Base-by-base conservation (phyloP, 2,329 filamentous ascomycete genomes). In the Microcera coccophila region DNA sequence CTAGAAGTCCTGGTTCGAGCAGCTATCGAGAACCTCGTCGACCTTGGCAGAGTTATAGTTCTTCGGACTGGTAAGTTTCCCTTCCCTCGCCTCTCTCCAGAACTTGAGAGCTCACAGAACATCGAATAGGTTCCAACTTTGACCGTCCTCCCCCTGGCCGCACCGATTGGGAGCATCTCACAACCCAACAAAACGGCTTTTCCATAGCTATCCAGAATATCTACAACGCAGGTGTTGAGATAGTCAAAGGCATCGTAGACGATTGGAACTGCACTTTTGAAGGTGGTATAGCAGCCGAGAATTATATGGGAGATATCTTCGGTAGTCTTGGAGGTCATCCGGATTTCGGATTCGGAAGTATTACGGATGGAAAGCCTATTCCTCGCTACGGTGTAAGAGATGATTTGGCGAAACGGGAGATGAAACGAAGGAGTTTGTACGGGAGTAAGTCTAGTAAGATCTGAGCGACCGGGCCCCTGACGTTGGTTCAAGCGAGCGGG, bases 301-400 rank as follows among this genome's bases (percentile, higher is more conserved):
- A 87, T 55, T 88, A 88, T 54, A 66, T 87, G 28, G 84, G 84
- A 5, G 83, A 87, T 57, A 82, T 88, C 41, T 82, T 87, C 51
- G 84, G 82, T 12, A 82, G 76, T 9, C 64, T 88, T 4, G 83
- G 82, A 2, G 83, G 82, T 2, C 60, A 64, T 31, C 82, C 83
- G 0, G 79, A 85, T 58, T 87, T 85, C 61, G 83, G 83, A 0
- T 73, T 73, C 0, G 75, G 75, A 1, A 75, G 70, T 45, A 53
- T 69, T 24, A 73, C 70, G 0, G 52, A 60, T 12, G 70, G 69
- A 3, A 45, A 54, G 20, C 59, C 54, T 4, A 57, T 71, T 19
- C 46, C 52, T 2, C 46, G 62, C 0, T 48, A 40, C 11, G 55
- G 53, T 3, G 35, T 32, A 4, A 39, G 52, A 9, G 35, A 37